Evolutionary conservation across 2,329 filamentous ascomycete species (phyloP).

Genomic region (Sordariomycetes sp.): DNA sequence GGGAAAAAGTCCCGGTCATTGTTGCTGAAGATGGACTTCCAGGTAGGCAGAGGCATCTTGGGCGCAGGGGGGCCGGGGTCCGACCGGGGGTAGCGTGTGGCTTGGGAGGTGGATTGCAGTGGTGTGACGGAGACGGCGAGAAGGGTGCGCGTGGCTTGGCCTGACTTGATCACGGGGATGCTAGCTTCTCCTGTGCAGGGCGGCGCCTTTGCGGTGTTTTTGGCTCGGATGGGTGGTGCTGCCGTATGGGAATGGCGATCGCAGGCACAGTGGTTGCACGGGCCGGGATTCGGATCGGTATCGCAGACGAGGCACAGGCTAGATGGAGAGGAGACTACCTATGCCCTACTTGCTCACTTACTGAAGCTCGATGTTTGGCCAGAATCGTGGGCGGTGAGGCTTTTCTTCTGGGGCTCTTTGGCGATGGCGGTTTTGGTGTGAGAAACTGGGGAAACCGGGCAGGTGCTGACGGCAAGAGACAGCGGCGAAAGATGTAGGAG

Average conservation of each 20-base stretch:
- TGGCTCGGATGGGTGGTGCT: neutral
- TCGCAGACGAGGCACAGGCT: neutral
- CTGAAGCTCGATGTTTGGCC: neutral
- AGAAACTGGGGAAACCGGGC: neutral
- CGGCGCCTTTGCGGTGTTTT: neutral
- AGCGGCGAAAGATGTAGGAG: neutral
- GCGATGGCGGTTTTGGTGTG: neutral
- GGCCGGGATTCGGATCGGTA: neutral
- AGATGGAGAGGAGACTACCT: neutral
- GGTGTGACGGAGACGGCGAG: neutral
- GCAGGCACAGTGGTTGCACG: neutral
- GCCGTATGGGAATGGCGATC: neutral
- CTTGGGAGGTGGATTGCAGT: neutral
- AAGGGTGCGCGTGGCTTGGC: neutral
- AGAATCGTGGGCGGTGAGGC: neutral
- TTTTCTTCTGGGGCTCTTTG: neutral
- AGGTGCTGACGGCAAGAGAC: neutral
- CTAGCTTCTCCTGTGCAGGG: neutral
- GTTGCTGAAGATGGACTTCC: neutral
- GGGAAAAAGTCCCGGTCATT: neutral
- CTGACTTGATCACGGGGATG: neutral
- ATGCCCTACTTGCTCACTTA: neutral
- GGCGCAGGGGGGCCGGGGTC: neutral
- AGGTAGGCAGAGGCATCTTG: neutral
- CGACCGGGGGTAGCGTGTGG: neutral